Evolutionary conservation across 176 grass and related monocot species (phyloP).

Genomic region (Leersia perrieri): DNA sequence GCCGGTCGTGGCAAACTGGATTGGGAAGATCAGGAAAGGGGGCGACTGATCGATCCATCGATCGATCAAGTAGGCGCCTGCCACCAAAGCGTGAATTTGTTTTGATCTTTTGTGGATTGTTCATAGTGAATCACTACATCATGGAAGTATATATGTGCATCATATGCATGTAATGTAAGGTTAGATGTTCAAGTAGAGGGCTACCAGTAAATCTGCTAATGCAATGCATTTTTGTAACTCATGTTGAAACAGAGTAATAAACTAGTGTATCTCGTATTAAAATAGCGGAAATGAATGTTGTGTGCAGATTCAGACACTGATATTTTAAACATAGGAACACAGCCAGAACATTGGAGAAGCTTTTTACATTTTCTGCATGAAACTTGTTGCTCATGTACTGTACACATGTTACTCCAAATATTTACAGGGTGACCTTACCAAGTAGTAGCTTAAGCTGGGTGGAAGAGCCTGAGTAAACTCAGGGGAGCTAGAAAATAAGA

Average conservation of each 20-base stretch:
- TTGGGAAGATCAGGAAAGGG: conserved; percentile 63
- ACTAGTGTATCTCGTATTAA: not conserved
- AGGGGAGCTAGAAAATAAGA: not conserved
- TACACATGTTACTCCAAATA: conserved; percentile 5
- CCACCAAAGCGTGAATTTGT: not conserved
- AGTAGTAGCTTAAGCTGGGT: not conserved
- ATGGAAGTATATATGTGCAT: no score
- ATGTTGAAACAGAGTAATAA: not conserved
- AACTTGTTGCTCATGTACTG: not conserved
- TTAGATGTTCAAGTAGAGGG: not conserved
- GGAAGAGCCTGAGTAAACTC: not conserved
- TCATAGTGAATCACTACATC: not conserved
- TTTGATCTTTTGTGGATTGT: not conserved
- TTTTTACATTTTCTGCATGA: not conserved
- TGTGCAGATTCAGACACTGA: not conserved
- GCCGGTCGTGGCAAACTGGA: conserved; percentile 84
- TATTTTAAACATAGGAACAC: not conserved
- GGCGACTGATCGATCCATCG: conserved; percentile 44
- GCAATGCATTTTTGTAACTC: conserved; percentile 27
- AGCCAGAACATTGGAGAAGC: not conserved
- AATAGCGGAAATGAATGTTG: not conserved
- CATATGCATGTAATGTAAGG: no score
- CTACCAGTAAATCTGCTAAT: not conserved
- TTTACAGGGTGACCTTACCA: conserved; percentile 16
- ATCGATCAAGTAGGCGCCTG: not conserved